Percentiles rank a stretch among this genome's conserved stretches.
Evolutionary conservation across 345 rosid species (phyloP).

Genomic region (Kernera saxatilis): DNA sequence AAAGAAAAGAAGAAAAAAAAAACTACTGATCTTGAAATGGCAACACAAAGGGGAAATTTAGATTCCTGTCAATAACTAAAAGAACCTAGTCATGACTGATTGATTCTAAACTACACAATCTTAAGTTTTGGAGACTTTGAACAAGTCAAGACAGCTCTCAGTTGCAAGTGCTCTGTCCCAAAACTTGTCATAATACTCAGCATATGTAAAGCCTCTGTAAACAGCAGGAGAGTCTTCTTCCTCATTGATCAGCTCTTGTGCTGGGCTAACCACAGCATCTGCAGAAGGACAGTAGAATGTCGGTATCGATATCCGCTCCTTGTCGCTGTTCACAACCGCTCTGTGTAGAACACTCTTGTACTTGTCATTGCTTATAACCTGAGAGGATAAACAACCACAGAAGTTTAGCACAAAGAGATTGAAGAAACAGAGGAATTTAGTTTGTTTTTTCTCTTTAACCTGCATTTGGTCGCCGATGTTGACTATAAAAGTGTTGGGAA

Average conservation of each 20-base stretch:
- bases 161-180: slow-evolving; percentile 51
- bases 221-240: slow-evolving; percentile 27
- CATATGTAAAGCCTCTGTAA: slow-evolving; percentile 35
- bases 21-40: not conserved
- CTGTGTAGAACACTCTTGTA: slow-evolving; percentile 61
- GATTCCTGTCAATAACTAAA: not conserved
- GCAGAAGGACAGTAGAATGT: slow-evolving; percentile 50
- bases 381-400: not conserved
- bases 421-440: not conserved
- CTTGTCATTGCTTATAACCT: slow-evolving; percentile 48
- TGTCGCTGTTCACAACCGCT: slow-evolving; percentile 40
- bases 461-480: slow-evolving; percentile 79
- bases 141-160: slow-evolving; percentile 51
- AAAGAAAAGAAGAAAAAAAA: not conserved
- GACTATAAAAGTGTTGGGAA: slow-evolving; percentile 59
- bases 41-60: not conserved
- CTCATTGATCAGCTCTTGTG: slow-evolving; percentile 28
- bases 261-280: slow-evolving; percentile 46
- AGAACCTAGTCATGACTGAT: not conserved
- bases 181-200: slow-evolving; percentile 52
- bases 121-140: slow-evolving; percentile 33
- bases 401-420: not conserved
- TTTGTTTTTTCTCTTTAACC: slow-evolving; percentile 22
- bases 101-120: not conserved
- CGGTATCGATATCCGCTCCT: slow-evolving; percentile 48